Conservation (phyloP, 106 monocot genomes). For the Acorus gramineus region DNA sequence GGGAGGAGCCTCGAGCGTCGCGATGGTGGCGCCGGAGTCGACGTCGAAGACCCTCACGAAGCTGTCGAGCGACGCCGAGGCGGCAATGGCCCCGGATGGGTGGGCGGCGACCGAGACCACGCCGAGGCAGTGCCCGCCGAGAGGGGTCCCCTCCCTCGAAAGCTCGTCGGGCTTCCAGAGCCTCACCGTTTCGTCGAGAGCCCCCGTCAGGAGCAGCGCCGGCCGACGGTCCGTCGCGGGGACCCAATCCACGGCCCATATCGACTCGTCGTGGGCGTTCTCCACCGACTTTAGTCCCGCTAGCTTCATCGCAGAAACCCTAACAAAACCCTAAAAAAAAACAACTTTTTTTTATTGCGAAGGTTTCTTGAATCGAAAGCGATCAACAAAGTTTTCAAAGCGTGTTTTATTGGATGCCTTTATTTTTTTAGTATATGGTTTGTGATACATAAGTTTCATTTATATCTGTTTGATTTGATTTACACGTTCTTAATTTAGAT, state of each 20-base stretch:
- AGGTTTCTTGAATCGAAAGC: too few relatives aligned
- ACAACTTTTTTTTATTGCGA: too few relatives aligned
- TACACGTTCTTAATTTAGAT: too few relatives aligned
- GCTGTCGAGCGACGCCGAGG: constrained; percentile 90
- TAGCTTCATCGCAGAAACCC: constrained; percentile 53
- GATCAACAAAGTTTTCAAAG: too few relatives aligned
- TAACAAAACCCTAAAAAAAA: too few relatives aligned
- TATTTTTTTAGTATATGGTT: too few relatives aligned
- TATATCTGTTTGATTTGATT: too few relatives aligned
- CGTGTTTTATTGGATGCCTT: too few relatives aligned
- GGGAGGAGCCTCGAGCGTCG: constrained; percentile 77
- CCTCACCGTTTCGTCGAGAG: constrained; percentile 92
- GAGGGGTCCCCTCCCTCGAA: constrained; percentile 28
- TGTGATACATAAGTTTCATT: too few relatives aligned
- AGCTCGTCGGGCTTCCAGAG: constrained; percentile 83
- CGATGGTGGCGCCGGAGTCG: constrained; percentile 50
- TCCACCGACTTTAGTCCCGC: constrained; percentile 80
- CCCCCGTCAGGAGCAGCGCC: constrained; percentile 83
- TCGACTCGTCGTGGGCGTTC: constrained; percentile 86
- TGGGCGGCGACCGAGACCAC: constrained; percentile 91
- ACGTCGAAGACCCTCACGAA: constrained; percentile 83
- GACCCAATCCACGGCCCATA: constrained; percentile 87
- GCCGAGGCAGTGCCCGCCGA: constrained; percentile 72
- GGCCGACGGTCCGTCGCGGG: constrained; percentile 57
- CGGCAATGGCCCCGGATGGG: constrained; percentile 63